A percentile compares a stretch with the other conserved stretches of the same genome.
These are phyloP conservation scores for Hygrophorus pudorinus DNA, from an alignment of 768 basidiomycete genomes.

Conservation along the genomic window DNA sequence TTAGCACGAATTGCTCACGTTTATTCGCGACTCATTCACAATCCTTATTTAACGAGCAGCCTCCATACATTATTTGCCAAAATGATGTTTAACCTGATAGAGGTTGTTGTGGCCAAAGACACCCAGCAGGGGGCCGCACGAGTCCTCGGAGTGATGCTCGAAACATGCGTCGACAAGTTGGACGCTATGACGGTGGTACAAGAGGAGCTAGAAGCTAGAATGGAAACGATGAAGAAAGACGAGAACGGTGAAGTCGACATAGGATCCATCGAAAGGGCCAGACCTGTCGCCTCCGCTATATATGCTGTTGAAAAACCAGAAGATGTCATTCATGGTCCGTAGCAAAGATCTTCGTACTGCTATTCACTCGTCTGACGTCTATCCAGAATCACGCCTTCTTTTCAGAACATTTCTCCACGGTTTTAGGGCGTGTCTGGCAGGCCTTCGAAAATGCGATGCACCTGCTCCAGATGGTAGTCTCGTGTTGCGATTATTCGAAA, in stretches of 20 bases:
- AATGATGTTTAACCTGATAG: slow-evolving; percentile 83
- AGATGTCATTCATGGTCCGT: slow-evolving; percentile 68
- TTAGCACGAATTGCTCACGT: slow-evolving; percentile 70
- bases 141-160: slow-evolving; percentile 67
- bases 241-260: slow-evolving; percentile 36
- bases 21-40: slow-evolving; percentile 85
- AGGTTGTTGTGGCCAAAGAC: slow-evolving; percentile 71
- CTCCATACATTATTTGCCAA: slow-evolving; percentile 90
- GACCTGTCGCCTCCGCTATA: slow-evolving; percentile 70
- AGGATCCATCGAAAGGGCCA: slow-evolving; percentile 70
- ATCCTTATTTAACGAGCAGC: slow-evolving; percentile 66
- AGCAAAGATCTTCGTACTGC: neutral
- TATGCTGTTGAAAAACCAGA: slow-evolving; percentile 78
- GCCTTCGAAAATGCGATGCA: slow-evolving; percentile 72
- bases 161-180: slow-evolving; percentile 77
- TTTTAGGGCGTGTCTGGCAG: slow-evolving; percentile 68
- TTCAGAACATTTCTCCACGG: slow-evolving; percentile 86
- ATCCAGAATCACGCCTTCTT: slow-evolving; percentile 71
- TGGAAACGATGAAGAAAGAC: slow-evolving; percentile 40
- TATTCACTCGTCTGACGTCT: neutral
- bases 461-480: slow-evolving; percentile 77
- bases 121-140: slow-evolving; percentile 55
- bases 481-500: slow-evolving; percentile 81
- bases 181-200: slow-evolving; percentile 67
- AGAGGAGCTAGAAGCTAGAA: slow-evolving; percentile 37